Percentiles rank a stretch among this genome's conserved stretches.
Conservation (phyloP, 495 filamentous ascomycete genomes). For the Hypoxylon intermedium region DNA sequence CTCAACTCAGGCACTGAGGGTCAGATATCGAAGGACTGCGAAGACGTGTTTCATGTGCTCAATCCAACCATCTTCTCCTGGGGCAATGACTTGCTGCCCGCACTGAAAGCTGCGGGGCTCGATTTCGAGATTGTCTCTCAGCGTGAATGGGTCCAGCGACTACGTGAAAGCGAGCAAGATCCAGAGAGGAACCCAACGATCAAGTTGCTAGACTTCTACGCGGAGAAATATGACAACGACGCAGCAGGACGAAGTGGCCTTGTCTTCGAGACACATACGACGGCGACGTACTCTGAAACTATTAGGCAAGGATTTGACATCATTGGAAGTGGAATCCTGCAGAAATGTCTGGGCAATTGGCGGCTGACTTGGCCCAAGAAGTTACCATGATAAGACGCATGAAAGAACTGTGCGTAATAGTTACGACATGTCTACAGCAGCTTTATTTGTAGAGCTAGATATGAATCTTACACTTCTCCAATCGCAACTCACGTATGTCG, state of each 20-base stretch:
- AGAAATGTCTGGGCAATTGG: slow-evolving; percentile 41
- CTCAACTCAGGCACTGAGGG: slow-evolving; percentile 10
- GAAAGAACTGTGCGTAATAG: no score
- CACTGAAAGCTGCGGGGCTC: slow-evolving; percentile 50
- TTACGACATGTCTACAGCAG: no score
- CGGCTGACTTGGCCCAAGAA: slow-evolving; percentile 6
- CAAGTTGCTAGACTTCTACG: slow-evolving; percentile 65
- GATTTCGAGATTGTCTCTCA: slow-evolving; percentile 56
- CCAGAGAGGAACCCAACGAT: slow-evolving; percentile 64
- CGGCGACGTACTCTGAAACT: slow-evolving; percentile 26
- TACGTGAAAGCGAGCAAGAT: slow-evolving; percentile 51
- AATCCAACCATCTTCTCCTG: slow-evolving; percentile 61
- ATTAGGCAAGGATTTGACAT: slow-evolving; percentile 33
- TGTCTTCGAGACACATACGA: slow-evolving; percentile 33
- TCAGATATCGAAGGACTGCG: slow-evolving; percentile 2
- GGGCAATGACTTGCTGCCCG: slow-evolving; percentile 56
- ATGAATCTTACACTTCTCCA: no score
- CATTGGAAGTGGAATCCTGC: slow-evolving; percentile 37
- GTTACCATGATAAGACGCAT: not conserved
- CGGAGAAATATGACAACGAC: slow-evolving; percentile 54
- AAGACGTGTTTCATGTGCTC: slow-evolving; percentile 61
- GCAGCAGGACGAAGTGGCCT: slow-evolving; percentile 30
- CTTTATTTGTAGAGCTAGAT: no score
- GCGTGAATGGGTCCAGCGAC: slow-evolving; percentile 56
- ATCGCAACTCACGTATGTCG: no score